Conservation (phyloP, 495 filamentous ascomycete genomes). For the Aspergillus funiculosus region DNA sequence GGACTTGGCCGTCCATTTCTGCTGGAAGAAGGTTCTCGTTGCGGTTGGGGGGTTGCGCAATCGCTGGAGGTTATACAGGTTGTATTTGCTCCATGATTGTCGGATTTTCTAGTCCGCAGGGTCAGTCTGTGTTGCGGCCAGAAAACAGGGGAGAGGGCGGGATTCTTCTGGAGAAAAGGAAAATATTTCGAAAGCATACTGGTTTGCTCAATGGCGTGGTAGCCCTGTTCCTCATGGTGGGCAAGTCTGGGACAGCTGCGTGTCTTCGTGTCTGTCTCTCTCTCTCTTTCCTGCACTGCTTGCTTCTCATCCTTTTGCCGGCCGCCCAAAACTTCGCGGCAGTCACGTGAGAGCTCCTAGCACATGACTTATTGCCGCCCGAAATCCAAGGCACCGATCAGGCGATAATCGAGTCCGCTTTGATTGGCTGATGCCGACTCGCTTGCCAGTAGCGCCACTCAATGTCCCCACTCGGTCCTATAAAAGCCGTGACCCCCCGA, state of each 20-base stretch:
- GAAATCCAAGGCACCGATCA: constrained; percentile 7
- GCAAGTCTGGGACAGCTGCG: constrained; percentile 1
- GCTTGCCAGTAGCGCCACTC: constrained; percentile 29
- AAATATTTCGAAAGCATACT: constrained; percentile 24
- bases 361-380: constrained; percentile 11
- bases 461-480: constrained; percentile 14
- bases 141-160: constrained; percentile 2
- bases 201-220: constrained; percentile 40
- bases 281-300: constrained; percentile 4
- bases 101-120: constrained; percentile 66
- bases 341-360: constrained; percentile 26
- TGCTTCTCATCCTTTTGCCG: constrained; percentile 7
- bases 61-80: constrained; percentile 77
- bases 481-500: constrained; percentile 22
- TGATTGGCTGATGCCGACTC: constrained; percentile 22
- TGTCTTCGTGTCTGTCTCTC: constrained; percentile 9
- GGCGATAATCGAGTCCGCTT: background rate
- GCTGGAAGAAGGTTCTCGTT: constrained; percentile 80
- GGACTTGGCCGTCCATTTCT: constrained; percentile 91
- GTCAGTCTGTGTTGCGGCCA: background rate
- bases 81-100: constrained; percentile 97
- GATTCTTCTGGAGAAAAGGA: background rate
- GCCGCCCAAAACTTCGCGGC: constrained; percentile 33
- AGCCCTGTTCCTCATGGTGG: constrained; percentile 47
- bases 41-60: constrained; percentile 34